A percentile compares a stretch with the other conserved stretches of the same genome.
These are phyloP conservation scores for Berkeleyomyces basicola DNA, from an alignment of 2,329 filamentous ascomycete genomes.

Conservation along the genomic window DNA sequence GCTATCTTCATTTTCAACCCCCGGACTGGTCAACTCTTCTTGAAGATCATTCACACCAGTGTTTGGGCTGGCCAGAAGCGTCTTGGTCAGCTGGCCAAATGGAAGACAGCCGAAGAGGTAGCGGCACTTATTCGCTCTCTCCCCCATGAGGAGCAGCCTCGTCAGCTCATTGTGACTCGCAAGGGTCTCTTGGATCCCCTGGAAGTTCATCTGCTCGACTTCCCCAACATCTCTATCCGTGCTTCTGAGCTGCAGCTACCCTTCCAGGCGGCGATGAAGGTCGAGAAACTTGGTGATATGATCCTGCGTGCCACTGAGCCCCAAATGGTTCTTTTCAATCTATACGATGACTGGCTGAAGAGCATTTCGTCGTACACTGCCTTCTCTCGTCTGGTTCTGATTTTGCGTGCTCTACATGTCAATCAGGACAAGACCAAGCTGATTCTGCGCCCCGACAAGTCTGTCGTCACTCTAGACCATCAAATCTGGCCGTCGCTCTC, in stretches of 20 bases:
- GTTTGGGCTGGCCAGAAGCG: constrained; percentile 99
- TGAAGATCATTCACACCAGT: constrained; percentile 98
- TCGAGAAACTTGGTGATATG: constrained; percentile 98
- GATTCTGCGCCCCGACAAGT: constrained; percentile 88
- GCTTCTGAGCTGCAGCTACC: constrained; percentile 92
- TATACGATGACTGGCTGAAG: constrained; percentile 98
- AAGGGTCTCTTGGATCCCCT: constrained; percentile 95
- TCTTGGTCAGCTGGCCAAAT: constrained; percentile 94
- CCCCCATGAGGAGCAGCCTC: constrained; percentile 94
- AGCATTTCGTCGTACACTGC: constrained; percentile 96
- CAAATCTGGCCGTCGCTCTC: constrained; percentile 94
- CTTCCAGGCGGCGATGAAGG: constrained; percentile 99
- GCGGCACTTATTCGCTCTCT: constrained; percentile 89
- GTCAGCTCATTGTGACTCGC: constrained; percentile 93
- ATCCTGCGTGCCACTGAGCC: constrained; percentile 93
- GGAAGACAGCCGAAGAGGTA: constrained; percentile 99
- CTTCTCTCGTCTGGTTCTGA: constrained; percentile 87
- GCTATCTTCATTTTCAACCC: constrained; percentile 99
- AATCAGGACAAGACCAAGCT: constrained; percentile 98
- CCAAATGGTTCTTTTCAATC: constrained; percentile 99
- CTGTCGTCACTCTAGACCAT: constrained; percentile 93
- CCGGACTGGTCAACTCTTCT: constrained; percentile 89
- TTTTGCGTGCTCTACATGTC: constrained; percentile 85
- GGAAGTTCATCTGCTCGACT: constrained; percentile 92
- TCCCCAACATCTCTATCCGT: constrained; percentile 97